Conservation (phyloP, 306 rosid genomes). For the Alnus glutinosa region DNA sequence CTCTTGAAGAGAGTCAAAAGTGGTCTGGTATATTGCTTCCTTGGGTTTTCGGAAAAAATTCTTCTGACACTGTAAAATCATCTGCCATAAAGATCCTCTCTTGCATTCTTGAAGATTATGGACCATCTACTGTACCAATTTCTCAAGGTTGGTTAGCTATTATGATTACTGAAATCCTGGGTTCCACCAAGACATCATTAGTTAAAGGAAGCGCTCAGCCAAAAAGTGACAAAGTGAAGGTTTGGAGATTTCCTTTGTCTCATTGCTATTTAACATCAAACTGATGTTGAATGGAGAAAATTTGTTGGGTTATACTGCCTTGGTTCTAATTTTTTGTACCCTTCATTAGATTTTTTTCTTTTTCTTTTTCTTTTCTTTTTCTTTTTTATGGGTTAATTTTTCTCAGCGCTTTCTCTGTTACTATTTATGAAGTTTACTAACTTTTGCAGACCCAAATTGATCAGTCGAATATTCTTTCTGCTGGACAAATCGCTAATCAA, state of each 20-base stretch:
- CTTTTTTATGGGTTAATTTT: background rate
- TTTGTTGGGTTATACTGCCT: conserved; percentile 23
- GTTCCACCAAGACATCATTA: conserved; percentile 53
- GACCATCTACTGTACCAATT: conserved; percentile 68
- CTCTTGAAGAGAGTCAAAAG: conserved; percentile 85
- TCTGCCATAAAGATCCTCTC: conserved; percentile 82
- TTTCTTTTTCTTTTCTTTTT: too few relatives aligned
- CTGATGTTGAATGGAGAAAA: conserved; percentile 3
- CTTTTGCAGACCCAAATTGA: conserved; percentile 82
- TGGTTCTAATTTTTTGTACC: conserved; percentile 25
- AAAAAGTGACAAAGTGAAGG: conserved; percentile 78
- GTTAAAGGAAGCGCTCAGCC: conserved; percentile 62
- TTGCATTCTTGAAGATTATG: conserved; percentile 71
- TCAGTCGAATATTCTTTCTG: conserved; percentile 73
- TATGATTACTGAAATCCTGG: conserved; percentile 62
- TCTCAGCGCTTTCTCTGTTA: background rate
- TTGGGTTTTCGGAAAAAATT: conserved; percentile 75
- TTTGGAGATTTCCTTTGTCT: conserved; percentile 29
- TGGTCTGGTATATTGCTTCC: conserved; percentile 88
- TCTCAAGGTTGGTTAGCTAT: conserved; percentile 93
- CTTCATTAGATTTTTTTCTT: background rate
- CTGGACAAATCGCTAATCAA: conserved; percentile 72
- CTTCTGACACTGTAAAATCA: conserved; percentile 60
- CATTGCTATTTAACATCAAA: background rate
- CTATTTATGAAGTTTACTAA: conserved; percentile 17